phyloP scores from a whole-genome alignment of 345 rosid species.

The Ceriops tagal region DNA sequence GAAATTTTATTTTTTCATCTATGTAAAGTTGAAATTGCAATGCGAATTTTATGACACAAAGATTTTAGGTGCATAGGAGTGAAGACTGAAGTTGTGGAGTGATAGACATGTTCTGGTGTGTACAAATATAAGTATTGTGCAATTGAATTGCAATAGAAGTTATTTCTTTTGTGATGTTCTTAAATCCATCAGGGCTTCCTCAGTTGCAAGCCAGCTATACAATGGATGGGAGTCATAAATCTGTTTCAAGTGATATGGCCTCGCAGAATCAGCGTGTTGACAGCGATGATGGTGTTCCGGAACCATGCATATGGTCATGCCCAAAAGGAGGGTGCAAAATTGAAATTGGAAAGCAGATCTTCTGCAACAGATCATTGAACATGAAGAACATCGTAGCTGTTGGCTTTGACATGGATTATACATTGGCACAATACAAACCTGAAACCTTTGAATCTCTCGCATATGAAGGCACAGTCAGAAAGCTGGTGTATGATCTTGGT shows the following conservation, averaged over 20 bases:
- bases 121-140: no score
- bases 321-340: slow-evolving; percentile 55
- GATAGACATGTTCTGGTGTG: not conserved
- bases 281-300: slow-evolving; percentile 32
- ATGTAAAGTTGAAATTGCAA: no score
- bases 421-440: slow-evolving; percentile 92
- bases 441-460: slow-evolving; percentile 97
- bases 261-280: slow-evolving; percentile 29
- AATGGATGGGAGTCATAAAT: slow-evolving; percentile 43
- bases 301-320: slow-evolving; percentile 62
- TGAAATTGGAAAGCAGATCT: slow-evolving; percentile 68
- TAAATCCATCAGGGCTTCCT: slow-evolving; percentile 43
- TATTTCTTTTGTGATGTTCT: not conserved
- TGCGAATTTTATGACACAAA: no score
- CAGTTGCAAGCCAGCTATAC: slow-evolving; percentile 36
- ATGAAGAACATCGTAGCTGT: slow-evolving; percentile 90
- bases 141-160: no score
- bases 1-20: not conserved
- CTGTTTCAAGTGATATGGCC: slow-evolving; percentile 35
- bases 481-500: slow-evolving; percentile 84
- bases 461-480: slow-evolving; percentile 78
- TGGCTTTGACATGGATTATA: slow-evolving; percentile 99
- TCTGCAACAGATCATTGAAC: slow-evolving; percentile 92
- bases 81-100: not conserved
- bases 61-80: not conserved